phyloP scores from a whole-genome alignment of 345 rosid species.

The Pelargonium nanum region DNA sequence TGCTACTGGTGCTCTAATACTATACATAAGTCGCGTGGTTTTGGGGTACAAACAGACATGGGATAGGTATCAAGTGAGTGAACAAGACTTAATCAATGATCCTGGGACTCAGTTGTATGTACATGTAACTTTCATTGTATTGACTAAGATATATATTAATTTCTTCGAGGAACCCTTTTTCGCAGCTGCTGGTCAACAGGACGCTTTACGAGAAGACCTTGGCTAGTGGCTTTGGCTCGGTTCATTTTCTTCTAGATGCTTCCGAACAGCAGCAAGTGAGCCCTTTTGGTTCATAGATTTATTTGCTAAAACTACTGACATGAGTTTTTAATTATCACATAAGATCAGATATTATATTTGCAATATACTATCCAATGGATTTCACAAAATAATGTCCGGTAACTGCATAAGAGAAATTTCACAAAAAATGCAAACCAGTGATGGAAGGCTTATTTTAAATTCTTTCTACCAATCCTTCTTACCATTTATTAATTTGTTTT shows the following conservation, averaged over 20 bases:
- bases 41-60: conserved; percentile 97
- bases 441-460: no score
- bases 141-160: not conserved
- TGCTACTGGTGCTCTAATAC: conserved; percentile 69
- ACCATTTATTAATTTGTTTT: no score
- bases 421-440: no score
- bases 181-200: conserved; percentile 82
- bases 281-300: conserved; percentile 1
- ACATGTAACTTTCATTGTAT: not conserved
- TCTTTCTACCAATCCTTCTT: no score
- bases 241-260: conserved; percentile 93
- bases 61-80: conserved; percentile 91
- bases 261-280: conserved; percentile 92
- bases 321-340: not conserved
- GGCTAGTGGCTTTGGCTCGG: conserved; percentile 93
- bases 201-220: conserved; percentile 92
- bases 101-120: not conserved
- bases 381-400: no score
- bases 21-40: conserved; percentile 69
- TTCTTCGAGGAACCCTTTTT: conserved; percentile 13
- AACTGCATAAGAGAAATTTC: no score
- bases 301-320: not conserved
- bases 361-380: no score
- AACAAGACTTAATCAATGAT: conserved; percentile 2
- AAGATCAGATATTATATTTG: no score